Evolutionary conservation across 495 filamentous ascomycete genomes (phyloP), one percentile per base, ranked within the genome.

Genomic region (Thozetella sp.): DNA sequence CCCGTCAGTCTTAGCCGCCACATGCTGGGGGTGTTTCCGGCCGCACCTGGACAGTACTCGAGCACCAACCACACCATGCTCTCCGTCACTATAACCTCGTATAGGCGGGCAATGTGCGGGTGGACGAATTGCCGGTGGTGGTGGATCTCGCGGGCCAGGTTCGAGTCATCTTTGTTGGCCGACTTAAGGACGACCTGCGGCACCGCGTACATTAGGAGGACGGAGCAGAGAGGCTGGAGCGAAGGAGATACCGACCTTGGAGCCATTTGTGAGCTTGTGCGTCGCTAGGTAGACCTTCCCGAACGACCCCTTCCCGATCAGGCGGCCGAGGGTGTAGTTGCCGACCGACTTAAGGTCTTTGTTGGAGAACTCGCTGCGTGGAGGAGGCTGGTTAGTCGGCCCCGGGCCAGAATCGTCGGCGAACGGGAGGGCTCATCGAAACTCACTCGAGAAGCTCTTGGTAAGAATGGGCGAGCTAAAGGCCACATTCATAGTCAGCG

Each of bases 101-200:
- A 98, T 13, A 99, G 79, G 12, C 95, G 85, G 23, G 95, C 93
- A 70, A 99, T 99, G 78, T 99, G 95, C 25, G 95, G 95, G 71
- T 99, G 95, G 59, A 97, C 81, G 72, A 99, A 97, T 77, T 99
- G 95, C 63, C 95, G 90, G 71, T 99, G 95, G 68, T 99, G 95
- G 70, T 99, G 95, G 63, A 99, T 98, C 71, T 99, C 95, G 58
- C 95, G 90, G 37, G 93, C 93, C 40, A 99, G 88, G 71, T 98
- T 98, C 26, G 91, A 85, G 69, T 99, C 95, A 65, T 94, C 90
- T 75, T 97, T 97, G 69, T 93, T 93, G 57, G 95, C 93, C 50
- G 94, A 97, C 75, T 98, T 98, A 70, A 98, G 92, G 17, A 98
- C 94, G 62, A 98, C 93, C 94, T 96, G 67, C 34, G 67, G 55